Percentiles rank a stretch among this genome's conserved stretches.
Conservation (phyloP, 805 yeast species). For the Saturnispora besseyi region DNA sequence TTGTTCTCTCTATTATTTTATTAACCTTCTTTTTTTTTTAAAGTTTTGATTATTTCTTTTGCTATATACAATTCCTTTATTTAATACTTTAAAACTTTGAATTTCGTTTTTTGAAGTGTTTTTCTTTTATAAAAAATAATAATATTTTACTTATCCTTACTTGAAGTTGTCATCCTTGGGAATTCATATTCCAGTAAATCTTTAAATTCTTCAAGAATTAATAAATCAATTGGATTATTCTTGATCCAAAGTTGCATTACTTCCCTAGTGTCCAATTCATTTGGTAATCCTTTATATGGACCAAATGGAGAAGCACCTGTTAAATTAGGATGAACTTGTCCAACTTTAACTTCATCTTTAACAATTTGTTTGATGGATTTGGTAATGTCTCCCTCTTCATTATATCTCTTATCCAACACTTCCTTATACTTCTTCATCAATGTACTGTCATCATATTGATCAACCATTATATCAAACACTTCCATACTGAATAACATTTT, state of each 20-base stretch:
- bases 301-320: not conserved
- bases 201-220: constrained; percentile 14
- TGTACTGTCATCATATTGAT: constrained; percentile 12
- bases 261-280: not conserved
- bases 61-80: constrained; percentile 3
- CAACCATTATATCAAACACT: constrained; percentile 14
- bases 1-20: not conserved
- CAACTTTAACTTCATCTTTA: not conserved
- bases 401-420: constrained; percentile 5
- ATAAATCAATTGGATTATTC: constrained; percentile 12
- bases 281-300: not conserved
- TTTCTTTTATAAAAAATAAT: not conserved
- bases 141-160: not conserved
- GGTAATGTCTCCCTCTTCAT: constrained; percentile 6
- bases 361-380: constrained; percentile 11
- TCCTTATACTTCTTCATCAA: constrained; percentile 11
- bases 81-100: not conserved
- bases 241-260: constrained; percentile 12
- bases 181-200: constrained; percentile 12
- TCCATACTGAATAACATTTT: constrained; percentile 20
- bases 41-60: constrained; percentile 1
- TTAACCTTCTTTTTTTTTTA: not conserved
- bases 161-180: constrained; percentile 8
- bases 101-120: not conserved
- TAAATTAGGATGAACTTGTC: constrained; percentile 1